Conservation (phyloP, 2,329 filamentous ascomycete species). For the Penicillium sumatraense region DNA sequence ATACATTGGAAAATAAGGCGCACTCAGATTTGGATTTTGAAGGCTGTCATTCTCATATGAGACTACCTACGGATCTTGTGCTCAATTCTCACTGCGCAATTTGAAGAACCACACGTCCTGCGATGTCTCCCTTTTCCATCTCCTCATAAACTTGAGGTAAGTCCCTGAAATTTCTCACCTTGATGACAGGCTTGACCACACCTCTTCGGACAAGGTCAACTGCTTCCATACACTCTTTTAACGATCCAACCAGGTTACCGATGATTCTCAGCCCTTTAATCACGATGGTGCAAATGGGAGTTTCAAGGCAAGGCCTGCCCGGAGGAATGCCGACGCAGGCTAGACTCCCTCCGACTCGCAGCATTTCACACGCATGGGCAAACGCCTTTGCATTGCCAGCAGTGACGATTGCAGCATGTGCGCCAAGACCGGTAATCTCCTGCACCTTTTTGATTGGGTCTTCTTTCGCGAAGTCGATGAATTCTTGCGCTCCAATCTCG, state of each 20-base stretch:
- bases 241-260: conserved; percentile 50
- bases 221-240: conserved; percentile 53
- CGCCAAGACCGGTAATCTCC: conserved; percentile 44
- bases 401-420: conserved; percentile 49
- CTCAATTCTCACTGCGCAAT: conserved; percentile 32
- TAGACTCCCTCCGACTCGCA: conserved; percentile 49
- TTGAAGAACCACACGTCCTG: conserved; percentile 49
- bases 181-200: conserved; percentile 47
- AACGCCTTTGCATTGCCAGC: conserved; percentile 49
- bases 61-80: neutral
- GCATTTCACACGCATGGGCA: conserved; percentile 49
- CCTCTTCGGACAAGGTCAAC: conserved; percentile 49
- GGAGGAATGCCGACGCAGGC: conserved; percentile 52
- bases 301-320: conserved; percentile 44
- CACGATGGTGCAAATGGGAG: conserved; percentile 49
- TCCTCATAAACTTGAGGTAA: conserved; percentile 49
- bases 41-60: neutral
- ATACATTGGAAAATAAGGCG: neutral
- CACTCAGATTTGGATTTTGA: neutral
- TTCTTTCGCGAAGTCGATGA: conserved; percentile 46
- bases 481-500: conserved; percentile 45
- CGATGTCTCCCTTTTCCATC: conserved; percentile 50
- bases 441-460: conserved; percentile 41
- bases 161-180: conserved; percentile 48
- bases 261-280: conserved; percentile 51